Percentiles rank a stretch among this genome's conserved stretches.
These are phyloP conservation scores for Colletotrichum karsti DNA, from an alignment of 2,329 filamentous ascomycete genomes.

Conservation along the genomic window DNA sequence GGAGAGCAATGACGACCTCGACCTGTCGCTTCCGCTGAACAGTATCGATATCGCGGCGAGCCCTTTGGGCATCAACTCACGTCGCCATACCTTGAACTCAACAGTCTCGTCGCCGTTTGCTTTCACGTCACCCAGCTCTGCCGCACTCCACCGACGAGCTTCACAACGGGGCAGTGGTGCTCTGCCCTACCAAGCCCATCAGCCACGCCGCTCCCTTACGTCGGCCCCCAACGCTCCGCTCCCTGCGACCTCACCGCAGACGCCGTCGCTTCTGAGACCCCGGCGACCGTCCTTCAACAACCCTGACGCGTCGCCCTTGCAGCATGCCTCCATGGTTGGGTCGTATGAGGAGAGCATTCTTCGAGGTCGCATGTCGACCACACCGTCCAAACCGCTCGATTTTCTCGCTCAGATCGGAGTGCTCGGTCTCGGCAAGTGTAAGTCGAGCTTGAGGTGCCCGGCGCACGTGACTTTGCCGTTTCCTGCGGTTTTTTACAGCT, in stretches of 20 bases:
- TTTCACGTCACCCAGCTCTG: conserved; percentile 45
- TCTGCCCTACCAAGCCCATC: conserved; percentile 79
- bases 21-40: conserved; percentile 65
- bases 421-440: conserved; percentile 88
- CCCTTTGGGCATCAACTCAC: conserved; percentile 44
- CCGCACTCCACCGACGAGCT: conserved; percentile 24
- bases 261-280: conserved; percentile 59
- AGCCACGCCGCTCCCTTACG: conserved; percentile 78
- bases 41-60: conserved; percentile 56
- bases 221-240: conserved; percentile 60
- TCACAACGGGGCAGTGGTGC: conserved; percentile 65
- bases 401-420: conserved; percentile 97
- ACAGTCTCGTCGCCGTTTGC: conserved; percentile 57
- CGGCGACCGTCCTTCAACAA: conserved; percentile 73
- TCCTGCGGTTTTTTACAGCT: conserved; percentile 96
- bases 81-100: conserved; percentile 79
- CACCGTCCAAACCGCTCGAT: conserved; percentile 88
- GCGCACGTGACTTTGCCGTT: conserved; percentile 91
- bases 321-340: conserved; percentile 95
- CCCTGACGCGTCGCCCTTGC: conserved; percentile 79
- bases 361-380: conserved; percentile 95
- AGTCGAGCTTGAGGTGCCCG: conserved; percentile 83
- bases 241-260: conserved; percentile 55
- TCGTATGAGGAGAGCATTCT: conserved; percentile 98
- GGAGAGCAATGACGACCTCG: conserved; percentile 82